Evolutionary conservation across 495 filamentous ascomycete genomes (phyloP).

Genomic region (Cladorrhinum samala): DNA sequence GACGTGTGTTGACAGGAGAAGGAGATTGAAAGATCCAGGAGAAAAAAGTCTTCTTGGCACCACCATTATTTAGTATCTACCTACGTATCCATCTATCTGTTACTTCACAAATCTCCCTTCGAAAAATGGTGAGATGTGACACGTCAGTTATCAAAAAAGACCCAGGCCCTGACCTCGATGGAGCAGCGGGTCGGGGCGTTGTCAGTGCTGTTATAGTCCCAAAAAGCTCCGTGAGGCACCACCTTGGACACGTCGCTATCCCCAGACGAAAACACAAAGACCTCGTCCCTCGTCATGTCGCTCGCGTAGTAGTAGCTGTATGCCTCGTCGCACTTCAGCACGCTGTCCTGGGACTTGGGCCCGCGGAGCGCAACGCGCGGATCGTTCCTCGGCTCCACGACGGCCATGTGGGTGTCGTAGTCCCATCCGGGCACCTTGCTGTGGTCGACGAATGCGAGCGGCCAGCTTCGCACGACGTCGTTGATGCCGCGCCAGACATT

Average conservation of each 20-base stretch:
- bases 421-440: not conserved
- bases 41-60: no score
- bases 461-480: not conserved
- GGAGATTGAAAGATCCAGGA: no score
- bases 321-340: not conserved
- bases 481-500: constrained; percentile 3
- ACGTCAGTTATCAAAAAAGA: not conserved
- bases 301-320: constrained; percentile 1
- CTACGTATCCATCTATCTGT: not conserved
- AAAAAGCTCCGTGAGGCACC: constrained; percentile 1
- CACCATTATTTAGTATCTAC: no score
- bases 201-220: constrained; percentile 1
- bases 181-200: not conserved
- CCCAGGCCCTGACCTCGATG: constrained; percentile 3
- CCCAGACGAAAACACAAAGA: constrained; percentile 1
- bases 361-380: constrained; percentile 1
- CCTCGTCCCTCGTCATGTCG: constrained; percentile 4
- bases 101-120: no score
- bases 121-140: no score
- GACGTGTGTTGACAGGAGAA: no score
- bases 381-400: not conserved
- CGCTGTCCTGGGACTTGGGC: constrained; percentile 1
- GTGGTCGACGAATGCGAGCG: not conserved
- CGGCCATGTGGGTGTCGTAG: constrained; percentile 3
- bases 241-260: not conserved